Base-by-base conservation (phyloP, 495 filamentous ascomycete species). In the Annulohypoxylon nitens region DNA sequence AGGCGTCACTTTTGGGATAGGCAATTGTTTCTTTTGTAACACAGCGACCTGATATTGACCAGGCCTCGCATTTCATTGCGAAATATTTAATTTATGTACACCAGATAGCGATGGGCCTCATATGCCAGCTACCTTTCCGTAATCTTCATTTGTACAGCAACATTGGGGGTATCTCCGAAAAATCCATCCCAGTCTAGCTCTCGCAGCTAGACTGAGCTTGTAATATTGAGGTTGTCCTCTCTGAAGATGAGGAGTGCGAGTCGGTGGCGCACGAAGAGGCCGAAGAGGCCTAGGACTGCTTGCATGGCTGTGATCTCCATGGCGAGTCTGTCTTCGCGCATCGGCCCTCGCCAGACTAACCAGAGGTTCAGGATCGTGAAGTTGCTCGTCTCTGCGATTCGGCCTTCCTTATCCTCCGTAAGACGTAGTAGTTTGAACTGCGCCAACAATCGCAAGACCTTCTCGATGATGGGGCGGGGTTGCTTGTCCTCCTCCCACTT, bases 321-420 rank as follows among this genome's bases (percentile, higher is more conserved):
- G 10, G 93, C 93, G 14, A 98, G 84, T 41, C 88, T 85, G 79
- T 97, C 92, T 78, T 99, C 96, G 61, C 90, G 88, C 89, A 95
- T 90, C 0, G 97, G 96, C 0, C 96, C 96, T 81, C 93, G 90
- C 93, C 93, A 97, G 26, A 98, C 93, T 55, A 99, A 81, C 96
- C 95, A 99, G 48, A 99, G 86, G 76, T 99, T 99, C 64, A 99
- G 79, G 16, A 98, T 87, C 0, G 96, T 99, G 60, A 99, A 84
- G 74, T 99, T 99, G n/a, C 87, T 92, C 11, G 89, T 95, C 78
- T 97, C 92, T 5, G 88, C 82, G 73, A 98, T 93, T 70, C 86
- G 78, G 0, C 92, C 93, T 36, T 90, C 81, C 26, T 87, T 83
- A 69, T 96, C 88, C 41, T 83, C 71, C 73, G 86, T 86, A 12